Evolutionary conservation across 1,284 basidiomycete genomes (phyloP), one percentile per base, ranked within the genome.

Genomic region (Naganishia cerealis): DNA sequence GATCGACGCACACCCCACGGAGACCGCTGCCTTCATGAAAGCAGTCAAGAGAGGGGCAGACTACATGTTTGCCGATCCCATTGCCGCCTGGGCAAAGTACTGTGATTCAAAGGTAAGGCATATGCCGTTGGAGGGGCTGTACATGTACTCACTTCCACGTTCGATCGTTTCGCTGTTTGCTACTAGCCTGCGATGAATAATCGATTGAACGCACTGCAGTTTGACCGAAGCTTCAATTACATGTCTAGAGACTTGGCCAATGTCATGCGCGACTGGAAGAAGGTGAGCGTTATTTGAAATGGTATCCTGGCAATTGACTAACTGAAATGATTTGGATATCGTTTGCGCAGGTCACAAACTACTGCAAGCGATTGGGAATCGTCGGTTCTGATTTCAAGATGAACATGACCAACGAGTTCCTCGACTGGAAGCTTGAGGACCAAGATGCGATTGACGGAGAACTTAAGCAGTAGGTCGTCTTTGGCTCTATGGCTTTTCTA

Each of bases 1-100:
- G 66, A 61, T 80, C 68, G 65, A 65, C n/a, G 67, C 67, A 29
- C 70, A 78, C 69, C 77, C 76, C 6, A 75, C 76, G n/a, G 76
- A 80, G 71, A 76, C 75, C 33, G 73, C 72, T 3, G 76, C 78
- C 8, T 80, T 81, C 68, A 79, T 81, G 77, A 75, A 75, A 24
- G 79, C 78, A 13, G 72, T 80, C 70, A 80, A 81, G 73, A 74
- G 75, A 43, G 80, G 75, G 26, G 72, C 78, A 39, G 80, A 80
- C 69, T 74, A 75, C 66, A 71, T 81, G 50, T 71, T 75, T 42
- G 59, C 66, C 33, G 70, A 78, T 65, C 80, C 80, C 18, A 72
- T 70, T 33, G 70, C 73, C 62, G 77, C 78, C 13, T 81, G 80
- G 80, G 72, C 72, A 24, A 76, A 77, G 59, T 79, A 76, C 73